Percentiles rank a stretch among this genome's conserved stretches.
Conservation (phyloP, 2,329 filamentous ascomycete species). For the Ophiostoma populinum region DNA sequence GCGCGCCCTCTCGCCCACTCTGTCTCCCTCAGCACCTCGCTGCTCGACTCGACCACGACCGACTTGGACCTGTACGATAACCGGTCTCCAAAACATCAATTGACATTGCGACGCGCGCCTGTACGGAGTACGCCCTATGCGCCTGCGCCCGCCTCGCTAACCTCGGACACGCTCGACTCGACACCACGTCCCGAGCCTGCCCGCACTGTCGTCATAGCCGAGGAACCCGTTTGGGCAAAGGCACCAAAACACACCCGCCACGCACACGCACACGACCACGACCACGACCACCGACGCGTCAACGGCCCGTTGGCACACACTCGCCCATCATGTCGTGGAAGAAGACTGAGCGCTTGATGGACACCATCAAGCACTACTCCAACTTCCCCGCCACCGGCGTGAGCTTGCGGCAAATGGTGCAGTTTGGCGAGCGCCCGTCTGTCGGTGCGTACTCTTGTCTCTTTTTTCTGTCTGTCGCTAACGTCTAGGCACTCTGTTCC, state of each 20-base stretch:
- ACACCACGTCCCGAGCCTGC: background rate
- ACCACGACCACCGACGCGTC: constrained; percentile 1
- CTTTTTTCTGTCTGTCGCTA: background rate
- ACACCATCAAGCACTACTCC: constrained; percentile 93
- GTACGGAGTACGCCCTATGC: constrained; percentile 4
- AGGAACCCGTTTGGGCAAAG: background rate
- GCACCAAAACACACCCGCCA: background rate
- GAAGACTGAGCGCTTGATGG: constrained; percentile 77
- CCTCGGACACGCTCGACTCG: background rate
- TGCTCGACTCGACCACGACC: no score
- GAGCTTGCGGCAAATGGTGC: constrained; percentile 95
- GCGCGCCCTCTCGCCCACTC: background rate
- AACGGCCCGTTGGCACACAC: no score
- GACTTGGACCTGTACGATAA: no score
- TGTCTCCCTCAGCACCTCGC: background rate
- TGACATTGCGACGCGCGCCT: no score
- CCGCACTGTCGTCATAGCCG: constrained; percentile 5
- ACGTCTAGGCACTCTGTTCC: constrained; percentile 69
- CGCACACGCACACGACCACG: background rate
- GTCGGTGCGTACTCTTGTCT: constrained; percentile 41
- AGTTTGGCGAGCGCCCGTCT: constrained; percentile 89
- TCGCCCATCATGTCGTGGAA: constrained; percentile 87
- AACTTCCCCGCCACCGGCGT: constrained; percentile 93
- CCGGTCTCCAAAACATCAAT: background rate
- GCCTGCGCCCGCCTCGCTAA: background rate